Evolutionary conservation across 768 basidiomycete species (phyloP).

Genomic region (Pulveroboletus sp.): DNA sequence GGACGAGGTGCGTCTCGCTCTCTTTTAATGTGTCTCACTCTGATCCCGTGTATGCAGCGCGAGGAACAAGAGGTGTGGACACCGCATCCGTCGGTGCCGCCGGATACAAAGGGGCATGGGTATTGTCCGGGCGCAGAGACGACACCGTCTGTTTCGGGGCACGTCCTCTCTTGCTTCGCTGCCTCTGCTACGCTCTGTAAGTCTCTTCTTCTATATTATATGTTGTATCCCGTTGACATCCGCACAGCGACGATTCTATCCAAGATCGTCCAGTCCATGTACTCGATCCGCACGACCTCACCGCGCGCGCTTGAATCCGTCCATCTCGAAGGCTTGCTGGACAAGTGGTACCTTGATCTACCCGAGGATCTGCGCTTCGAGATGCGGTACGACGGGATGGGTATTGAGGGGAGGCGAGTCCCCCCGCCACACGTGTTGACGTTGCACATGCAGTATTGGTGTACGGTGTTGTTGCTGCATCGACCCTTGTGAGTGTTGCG

Average conservation of each 20-base stretch:
- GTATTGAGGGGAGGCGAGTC: constrained; percentile 26
- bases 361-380: constrained; percentile 68
- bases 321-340: constrained; percentile 57
- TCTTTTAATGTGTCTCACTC: constrained; percentile 5
- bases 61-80: constrained; percentile 63
- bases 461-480: constrained; percentile 69
- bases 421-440: constrained; percentile 67
- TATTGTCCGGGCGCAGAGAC: constrained; percentile 21
- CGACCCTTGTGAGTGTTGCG: constrained; percentile 64
- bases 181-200: constrained; percentile 70
- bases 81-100: constrained; percentile 38
- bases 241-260: constrained; percentile 63
- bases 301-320: constrained; percentile 59
- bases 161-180: constrained; percentile 72
- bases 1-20: constrained; percentile 45
- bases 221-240: constrained; percentile 6
- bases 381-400: constrained; percentile 40
- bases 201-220: constrained; percentile 21
- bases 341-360: constrained; percentile 74
- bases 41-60: constrained; percentile 36
- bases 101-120: constrained; percentile 30
- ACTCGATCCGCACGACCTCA: constrained; percentile 55
- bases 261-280: constrained; percentile 67
- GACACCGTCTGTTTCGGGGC: constrained; percentile 38
- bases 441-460: constrained; percentile 87